phyloP scores from a whole-genome alignment of 192 early-diverging fungal genomes.

The Coemansia asiatica region DNA sequence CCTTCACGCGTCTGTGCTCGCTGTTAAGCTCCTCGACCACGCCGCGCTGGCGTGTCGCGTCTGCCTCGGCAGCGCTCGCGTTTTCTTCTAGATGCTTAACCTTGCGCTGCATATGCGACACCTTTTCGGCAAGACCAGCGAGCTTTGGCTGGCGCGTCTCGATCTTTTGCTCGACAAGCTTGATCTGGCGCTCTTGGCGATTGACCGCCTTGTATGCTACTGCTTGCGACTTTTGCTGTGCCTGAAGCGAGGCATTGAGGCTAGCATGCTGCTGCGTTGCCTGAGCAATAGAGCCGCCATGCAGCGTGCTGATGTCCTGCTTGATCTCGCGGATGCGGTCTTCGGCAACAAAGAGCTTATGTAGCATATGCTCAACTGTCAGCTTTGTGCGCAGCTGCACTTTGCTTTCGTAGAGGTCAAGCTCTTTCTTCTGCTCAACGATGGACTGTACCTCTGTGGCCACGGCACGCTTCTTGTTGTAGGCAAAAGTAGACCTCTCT shows the following conservation, averaged over 20 bases:
- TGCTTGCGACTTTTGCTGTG: slow-evolving; percentile 71
- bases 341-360: slow-evolving; percentile 92
- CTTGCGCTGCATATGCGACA: slow-evolving; percentile 70
- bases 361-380: slow-evolving; percentile 72
- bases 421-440: slow-evolving; percentile 88
- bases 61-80: slow-evolving; percentile 52
- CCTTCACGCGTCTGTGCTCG: slow-evolving; percentile 58
- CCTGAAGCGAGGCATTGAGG: slow-evolving; percentile 61
- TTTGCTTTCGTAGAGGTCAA: slow-evolving; percentile 78
- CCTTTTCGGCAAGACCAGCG: slow-evolving; percentile 67
- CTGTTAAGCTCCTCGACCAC: slow-evolving; percentile 56
- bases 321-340: slow-evolving; percentile 61
- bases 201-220: slow-evolving; percentile 68
- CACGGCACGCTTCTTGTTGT: slow-evolving; percentile 88
- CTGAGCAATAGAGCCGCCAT: slow-evolving; percentile 43
- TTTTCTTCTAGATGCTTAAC: slow-evolving; percentile 62
- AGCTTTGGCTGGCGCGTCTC: slow-evolving; percentile 58
- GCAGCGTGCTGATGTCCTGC: slow-evolving; percentile 59
- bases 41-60: slow-evolving; percentile 58
- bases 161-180: slow-evolving; percentile 70
- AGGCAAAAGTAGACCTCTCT: slow-evolving; percentile 84
- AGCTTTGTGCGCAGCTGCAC: slow-evolving; percentile 62
- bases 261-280: slow-evolving; percentile 54
- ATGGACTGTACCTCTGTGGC: slow-evolving; percentile 91
- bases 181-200: slow-evolving; percentile 72